Evolutionary conservation across 2,329 filamentous ascomycete genomes (phyloP), one percentile per base, ranked within the genome.

Genomic region (Aspergillus candidus): DNA sequence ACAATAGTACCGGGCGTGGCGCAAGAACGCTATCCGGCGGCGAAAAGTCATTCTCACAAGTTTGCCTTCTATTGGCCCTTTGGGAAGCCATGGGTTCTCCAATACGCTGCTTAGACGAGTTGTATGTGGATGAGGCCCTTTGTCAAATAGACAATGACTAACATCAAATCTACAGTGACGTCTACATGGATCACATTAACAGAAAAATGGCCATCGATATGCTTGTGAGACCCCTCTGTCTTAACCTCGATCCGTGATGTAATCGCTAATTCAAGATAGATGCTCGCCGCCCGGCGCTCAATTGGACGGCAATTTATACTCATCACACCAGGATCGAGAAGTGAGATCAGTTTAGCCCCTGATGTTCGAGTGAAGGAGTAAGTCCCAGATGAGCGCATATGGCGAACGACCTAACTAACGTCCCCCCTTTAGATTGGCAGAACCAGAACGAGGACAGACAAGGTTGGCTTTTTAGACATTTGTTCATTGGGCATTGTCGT

Each of bases 21-120:
- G 91, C 93, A 17, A 94, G 88, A 69, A 97, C 91, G 0, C 74
- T 98, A 1, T 96, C 90, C 7, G 93, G 93, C 41, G 93, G 93
- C 27, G 93, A 98, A 65, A 98, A 98, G 66, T 97, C 91, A 0
- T 98, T 97, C 65, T 94, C 90, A 3, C 95, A 91, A 4, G 94
- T 97, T 47, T 98, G 93, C 68, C 78, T 98, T 56, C 72, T 98
- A 43, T 76, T 98, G 29, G 82, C 89, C 2, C 84, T 98, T 13
- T 98, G 93, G 93, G 93, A 98, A 62, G 91, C 93, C 27, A 98
- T 98, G 84, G 91, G 93, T 10, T 94, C 89, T 13, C 91, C 90
- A 0, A 84, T 98, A 48, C 82, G 93, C 43, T 98, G 93, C 60
- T 75, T 98, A 42, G 93, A 98, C 67, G 93, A 98, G 68, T 98